phyloP scores from a whole-genome alignment of 2,329 filamentous ascomycete species.

The Botrytis paeoniae region DNA sequence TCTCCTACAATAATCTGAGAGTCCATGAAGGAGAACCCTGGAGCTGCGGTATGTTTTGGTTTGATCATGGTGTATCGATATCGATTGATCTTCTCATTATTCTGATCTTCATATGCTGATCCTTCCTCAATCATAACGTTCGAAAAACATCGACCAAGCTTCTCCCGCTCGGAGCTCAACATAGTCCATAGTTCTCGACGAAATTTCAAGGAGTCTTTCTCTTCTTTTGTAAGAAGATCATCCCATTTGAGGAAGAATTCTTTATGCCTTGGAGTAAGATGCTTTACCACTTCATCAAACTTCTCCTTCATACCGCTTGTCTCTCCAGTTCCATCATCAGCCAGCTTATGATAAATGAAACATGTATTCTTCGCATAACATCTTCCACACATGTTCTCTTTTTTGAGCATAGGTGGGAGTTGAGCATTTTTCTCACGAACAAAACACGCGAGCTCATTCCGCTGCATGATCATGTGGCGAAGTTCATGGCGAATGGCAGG shows the following conservation, averaged over 20 bases:
- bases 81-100: conserved; percentile 81
- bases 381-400: conserved; percentile 73
- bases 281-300: conserved; percentile 76
- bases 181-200: conserved; percentile 95
- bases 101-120: conserved; percentile 65
- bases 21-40: conserved; percentile 80
- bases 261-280: conserved; percentile 71
- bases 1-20: conserved; percentile 86
- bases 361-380: conserved; percentile 92
- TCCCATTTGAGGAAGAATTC: conserved; percentile 96
- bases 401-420: conserved; percentile 82
- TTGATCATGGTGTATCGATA: conserved; percentile 86
- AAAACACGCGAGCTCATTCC: conserved; percentile 83
- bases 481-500: conserved; percentile 84
- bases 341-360: conserved; percentile 89
- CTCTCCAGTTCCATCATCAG: conserved; percentile 78
- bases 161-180: conserved; percentile 83
- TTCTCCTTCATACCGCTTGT: conserved; percentile 76
- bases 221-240: conserved; percentile 85
- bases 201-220: conserved; percentile 83
- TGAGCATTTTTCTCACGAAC: conserved; percentile 75
- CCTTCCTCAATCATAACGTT: conserved; percentile 80
- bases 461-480: conserved; percentile 93
- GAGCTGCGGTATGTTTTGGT: conserved; percentile 45
- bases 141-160: conserved; percentile 83